Conservation (phyloP, 768 basidiomycete species). For the Tulasnella sp. region DNA sequence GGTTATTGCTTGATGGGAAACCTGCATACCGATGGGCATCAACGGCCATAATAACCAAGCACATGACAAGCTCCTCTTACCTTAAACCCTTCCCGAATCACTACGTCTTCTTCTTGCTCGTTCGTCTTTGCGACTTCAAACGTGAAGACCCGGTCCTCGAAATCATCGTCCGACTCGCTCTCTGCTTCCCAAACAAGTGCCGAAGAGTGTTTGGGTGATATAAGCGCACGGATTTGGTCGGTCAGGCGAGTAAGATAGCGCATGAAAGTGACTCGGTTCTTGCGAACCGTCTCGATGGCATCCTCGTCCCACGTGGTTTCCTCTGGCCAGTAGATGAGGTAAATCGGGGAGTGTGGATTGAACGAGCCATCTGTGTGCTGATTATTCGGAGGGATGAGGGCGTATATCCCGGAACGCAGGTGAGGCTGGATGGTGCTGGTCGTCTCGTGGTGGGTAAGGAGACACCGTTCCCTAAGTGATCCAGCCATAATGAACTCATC, state of each 20-base stretch:
- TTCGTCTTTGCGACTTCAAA: conserved; percentile 8
- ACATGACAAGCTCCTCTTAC: no score
- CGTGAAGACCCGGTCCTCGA: conserved; percentile 27
- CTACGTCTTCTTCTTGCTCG: conserved; percentile 25
- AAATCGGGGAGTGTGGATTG: conserved; percentile 26
- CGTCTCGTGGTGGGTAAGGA: background rate
- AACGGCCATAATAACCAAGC: no score
- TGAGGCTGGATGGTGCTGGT: background rate
- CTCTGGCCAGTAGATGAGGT: conserved; percentile 51
- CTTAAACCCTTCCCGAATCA: conserved; percentile 35
- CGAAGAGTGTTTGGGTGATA: conserved; percentile 37
- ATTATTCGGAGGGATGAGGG: background rate
- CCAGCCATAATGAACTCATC: background rate
- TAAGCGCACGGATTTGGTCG: conserved; percentile 41
- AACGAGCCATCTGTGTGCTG: background rate
- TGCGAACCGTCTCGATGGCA: conserved; percentile 32
- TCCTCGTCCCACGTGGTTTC: conserved; percentile 36
- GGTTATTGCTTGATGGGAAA: no score
- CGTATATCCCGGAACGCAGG: conserved; percentile 6
- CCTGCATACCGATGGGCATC: no score
- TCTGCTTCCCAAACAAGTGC: conserved; percentile 26
- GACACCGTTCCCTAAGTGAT: background rate
- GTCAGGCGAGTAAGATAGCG: conserved; percentile 48
- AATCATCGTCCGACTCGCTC: conserved; percentile 24
- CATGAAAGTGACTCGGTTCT: conserved; percentile 51